Base-by-base conservation (phyloP, 2,329 filamentous ascomycete species). In the Rhynchosporium graminicola region DNA sequence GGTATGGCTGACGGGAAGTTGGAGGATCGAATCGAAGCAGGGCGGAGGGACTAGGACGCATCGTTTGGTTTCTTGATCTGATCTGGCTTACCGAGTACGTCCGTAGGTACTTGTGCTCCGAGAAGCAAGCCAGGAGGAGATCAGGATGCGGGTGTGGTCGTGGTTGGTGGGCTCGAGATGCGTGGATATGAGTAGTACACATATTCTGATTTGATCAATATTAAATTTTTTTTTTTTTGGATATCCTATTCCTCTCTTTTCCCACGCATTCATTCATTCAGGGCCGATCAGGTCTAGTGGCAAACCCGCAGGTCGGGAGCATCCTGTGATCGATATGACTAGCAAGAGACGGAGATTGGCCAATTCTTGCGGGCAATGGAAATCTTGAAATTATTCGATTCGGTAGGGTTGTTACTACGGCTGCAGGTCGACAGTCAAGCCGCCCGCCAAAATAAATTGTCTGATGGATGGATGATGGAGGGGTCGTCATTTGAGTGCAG, bases 251-350 rank as follows among this genome's bases (percentile, higher is more conserved):
- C 48, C 36, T 15, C 28, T 33, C n/a, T 51, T 10, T 20, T 31
- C 20, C 29, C 13, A 33, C 40, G n/a, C 36, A 28, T 40, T 33
- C 36, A 28, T 40, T 33, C 36, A 28, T 40, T 5, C 9, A n/a
- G 29, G 28, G 33, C n/a, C 38, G 33, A 42, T n/a, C 26, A 60
- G n/a, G 43, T 45, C 54, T 33, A 26, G 31, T 20, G 20, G 47
- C 29, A 38, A 38, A 59, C 59, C 64, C 66, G 66, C 64, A 68
- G 64, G 42, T 31, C 31, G 55, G 29, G n/a, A 54, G 33, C 59
- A 58, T 66, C 66, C 66, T 66, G 66, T 68, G 66, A 68, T 65
- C 62, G 59, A 55, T 57, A 36, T 5, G 26, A 29, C 54, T 59
- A 50, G 58, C 45, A 43, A 43, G 38, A 29, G 20, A 33, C 26